Conservation (phyloP, 768 basidiomycete genomes). For the Suillus bovinus region DNA sequence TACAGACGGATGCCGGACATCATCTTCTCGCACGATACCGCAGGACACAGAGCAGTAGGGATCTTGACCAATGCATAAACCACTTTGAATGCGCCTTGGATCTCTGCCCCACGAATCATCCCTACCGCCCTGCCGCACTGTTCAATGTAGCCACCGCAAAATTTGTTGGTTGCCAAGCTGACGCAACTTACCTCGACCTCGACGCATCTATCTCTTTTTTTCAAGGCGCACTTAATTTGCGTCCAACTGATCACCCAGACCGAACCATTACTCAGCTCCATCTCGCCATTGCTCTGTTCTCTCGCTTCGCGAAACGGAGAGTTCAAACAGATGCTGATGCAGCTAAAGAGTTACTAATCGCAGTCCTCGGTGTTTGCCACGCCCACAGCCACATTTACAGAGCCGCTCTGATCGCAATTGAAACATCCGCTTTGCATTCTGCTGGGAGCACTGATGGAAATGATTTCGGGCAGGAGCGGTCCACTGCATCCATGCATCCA, state of each 20-base stretch:
- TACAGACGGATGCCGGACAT: neutral
- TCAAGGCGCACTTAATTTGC: too few species aligned
- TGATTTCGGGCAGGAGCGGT: neutral
- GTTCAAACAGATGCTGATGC: neutral
- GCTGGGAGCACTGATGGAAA: neutral
- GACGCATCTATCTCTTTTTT: neutral
- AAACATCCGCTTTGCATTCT: neutral
- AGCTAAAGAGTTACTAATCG: neutral
- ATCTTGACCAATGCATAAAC: neutral
- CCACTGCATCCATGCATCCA: neutral
- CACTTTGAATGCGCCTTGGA: neutral
- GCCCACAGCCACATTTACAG: neutral
- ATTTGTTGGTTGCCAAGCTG: neutral
- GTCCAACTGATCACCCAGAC: too few species aligned
- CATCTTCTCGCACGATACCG: neutral
- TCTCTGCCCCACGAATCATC: neutral
- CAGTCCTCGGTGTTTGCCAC: neutral
- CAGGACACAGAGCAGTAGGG: neutral
- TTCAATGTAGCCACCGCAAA: neutral
- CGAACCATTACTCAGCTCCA: neutral
- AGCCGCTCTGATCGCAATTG: neutral
- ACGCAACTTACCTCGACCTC: neutral
- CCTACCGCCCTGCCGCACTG: neutral
- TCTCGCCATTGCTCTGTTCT: neutral
- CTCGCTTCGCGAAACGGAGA: neutral